Percentiles rank a stretch among this genome's conserved stretches.
These are phyloP conservation scores for Suaeda aralocaspica DNA, from an alignment of 148 eudicot genomes.

Conservation along the genomic window DNA sequence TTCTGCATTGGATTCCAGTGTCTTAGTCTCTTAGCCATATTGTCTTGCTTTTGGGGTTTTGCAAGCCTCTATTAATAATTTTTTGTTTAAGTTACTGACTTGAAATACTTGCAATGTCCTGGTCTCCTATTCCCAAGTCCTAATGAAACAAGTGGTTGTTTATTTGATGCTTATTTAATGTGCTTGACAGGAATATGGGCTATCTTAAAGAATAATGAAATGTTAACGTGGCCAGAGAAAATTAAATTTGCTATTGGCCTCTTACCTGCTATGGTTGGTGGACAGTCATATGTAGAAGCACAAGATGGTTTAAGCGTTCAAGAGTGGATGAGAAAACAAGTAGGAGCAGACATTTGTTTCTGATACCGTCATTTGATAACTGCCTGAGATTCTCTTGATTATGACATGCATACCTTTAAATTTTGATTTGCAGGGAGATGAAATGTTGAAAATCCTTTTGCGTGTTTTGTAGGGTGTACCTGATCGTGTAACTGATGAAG, in stretches of 20 bases:
- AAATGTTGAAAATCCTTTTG: constrained; percentile 10
- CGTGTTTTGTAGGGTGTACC: constrained; percentile 69
- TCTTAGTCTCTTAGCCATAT: not conserved
- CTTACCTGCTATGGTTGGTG: constrained; percentile 93
- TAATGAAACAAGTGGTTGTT: not conserved
- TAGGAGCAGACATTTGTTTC: constrained; percentile 28
- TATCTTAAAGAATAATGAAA: constrained; percentile 89
- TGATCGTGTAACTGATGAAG: constrained; percentile 93
- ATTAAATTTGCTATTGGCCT: constrained; percentile 95
- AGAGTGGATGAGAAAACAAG: constrained; percentile 99
- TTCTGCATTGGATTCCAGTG: not conserved
- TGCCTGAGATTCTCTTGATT: constrained; percentile 5
- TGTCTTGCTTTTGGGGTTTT: not conserved
- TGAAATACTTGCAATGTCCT: not conserved
- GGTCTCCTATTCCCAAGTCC: not conserved
- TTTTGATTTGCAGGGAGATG: constrained; percentile 7
- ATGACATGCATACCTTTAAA: not conserved
- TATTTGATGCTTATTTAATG: constrained; percentile 11
- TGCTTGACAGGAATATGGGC: constrained; percentile 77
- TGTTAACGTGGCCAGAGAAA: constrained; percentile 99
- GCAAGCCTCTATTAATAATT: not conserved
- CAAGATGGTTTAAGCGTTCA: constrained; percentile 91
- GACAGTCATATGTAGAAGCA: constrained; percentile 94
- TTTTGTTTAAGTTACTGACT: not conserved
- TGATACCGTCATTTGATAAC: not conserved